Conservation (phyloP, 352 stramenopile species). For the Pythium dissimile region DNA sequence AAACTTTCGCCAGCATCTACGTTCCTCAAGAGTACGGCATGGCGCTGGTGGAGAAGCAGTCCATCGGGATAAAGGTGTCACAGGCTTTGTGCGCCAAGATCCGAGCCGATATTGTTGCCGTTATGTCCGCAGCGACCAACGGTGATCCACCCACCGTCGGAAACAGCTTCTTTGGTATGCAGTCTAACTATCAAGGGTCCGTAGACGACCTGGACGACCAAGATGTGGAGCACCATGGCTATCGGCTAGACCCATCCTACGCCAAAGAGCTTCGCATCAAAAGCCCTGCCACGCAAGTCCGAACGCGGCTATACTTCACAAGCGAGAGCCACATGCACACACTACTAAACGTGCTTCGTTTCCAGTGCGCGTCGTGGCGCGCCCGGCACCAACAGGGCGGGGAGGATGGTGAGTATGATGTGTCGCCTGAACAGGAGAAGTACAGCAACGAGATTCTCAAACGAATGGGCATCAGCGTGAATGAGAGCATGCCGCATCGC, state of each 20-base stretch:
- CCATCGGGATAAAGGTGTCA: constrained; percentile 95
- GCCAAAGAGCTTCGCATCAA: constrained; percentile 96
- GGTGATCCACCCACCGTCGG: constrained; percentile 28
- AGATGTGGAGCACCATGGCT: constrained; percentile 84
- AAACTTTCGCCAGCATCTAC: constrained; percentile 95
- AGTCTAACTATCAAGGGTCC: constrained; percentile 23
- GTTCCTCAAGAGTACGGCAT: constrained; percentile 97
- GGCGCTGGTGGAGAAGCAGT: constrained; percentile 91
- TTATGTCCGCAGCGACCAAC: constrained; percentile 58
- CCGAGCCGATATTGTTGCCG: constrained; percentile 86
- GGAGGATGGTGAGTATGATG: constrained; percentile 64
- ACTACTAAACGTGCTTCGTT: constrained; percentile 97
- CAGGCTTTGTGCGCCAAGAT: constrained; percentile 98
- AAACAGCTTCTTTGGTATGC: constrained; percentile 33
- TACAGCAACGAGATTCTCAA: constrained; percentile 85
- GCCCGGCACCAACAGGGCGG: constrained; percentile 48
- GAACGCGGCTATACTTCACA: constrained; percentile 99
- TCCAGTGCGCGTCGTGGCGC: constrained; percentile 76
- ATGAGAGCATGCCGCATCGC: constrained; percentile 68
- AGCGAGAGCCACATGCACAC: constrained; percentile 98
- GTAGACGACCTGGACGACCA: constrained; percentile 45
- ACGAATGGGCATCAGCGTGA: constrained; percentile 82
- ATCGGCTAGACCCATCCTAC: constrained; percentile 82
- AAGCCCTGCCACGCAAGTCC: constrained; percentile 79
- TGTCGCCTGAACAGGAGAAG: constrained; percentile 78